Base-by-base conservation (phyloP, 768 basidiomycete genomes). In the Chiua virens region DNA sequence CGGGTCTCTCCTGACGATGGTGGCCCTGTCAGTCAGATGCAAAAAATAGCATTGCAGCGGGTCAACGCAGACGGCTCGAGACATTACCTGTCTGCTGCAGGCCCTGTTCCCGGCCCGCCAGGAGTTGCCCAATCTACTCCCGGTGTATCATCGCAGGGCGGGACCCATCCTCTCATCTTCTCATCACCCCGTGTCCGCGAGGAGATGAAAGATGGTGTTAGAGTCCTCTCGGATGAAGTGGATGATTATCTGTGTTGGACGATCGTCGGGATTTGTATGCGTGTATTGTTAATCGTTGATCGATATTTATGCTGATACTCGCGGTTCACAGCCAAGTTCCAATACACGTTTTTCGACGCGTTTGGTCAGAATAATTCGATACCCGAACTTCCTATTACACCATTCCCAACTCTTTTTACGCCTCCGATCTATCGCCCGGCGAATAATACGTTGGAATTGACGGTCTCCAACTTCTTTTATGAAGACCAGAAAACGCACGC, bases 221-320 rank as follows among this genome's bases (percentile, higher is more conserved):
- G 81, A 47, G 71, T 83, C 28, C 81, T 91, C 48, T 86, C 83
- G 21, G 93, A 96, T 60, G 89, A 92, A 69, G 90, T 97, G 7
- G 93, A 97, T 65, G 94, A 97, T 65, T 95, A 92, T 75, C 73
- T 95, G 50, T 92, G 90, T 63, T 97, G 94, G 94, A 92, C 92
- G 13, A 94, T 97, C 59, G 92, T 93, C 57, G 92, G 94, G 35
- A 94, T 96, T 46, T 92, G 94, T 94, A 71, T 70, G 88, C 74
- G 54, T 61, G 20, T 52, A 42, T 6, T 34, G 52, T 49, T 42
- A 23, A 41, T 42, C 48, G 17, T 45, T 39, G 43, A 23, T 42
- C 11, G 42, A 25, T 53, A 50, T 45, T 49, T 43, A 53, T 50
- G 55, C 57, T 61, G 41, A 71, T 59, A 46, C 51, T 49, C 40